Conservation (phyloP, 108 stramenopile genomes). For the Cyclostephanos invisitatus region DNA sequence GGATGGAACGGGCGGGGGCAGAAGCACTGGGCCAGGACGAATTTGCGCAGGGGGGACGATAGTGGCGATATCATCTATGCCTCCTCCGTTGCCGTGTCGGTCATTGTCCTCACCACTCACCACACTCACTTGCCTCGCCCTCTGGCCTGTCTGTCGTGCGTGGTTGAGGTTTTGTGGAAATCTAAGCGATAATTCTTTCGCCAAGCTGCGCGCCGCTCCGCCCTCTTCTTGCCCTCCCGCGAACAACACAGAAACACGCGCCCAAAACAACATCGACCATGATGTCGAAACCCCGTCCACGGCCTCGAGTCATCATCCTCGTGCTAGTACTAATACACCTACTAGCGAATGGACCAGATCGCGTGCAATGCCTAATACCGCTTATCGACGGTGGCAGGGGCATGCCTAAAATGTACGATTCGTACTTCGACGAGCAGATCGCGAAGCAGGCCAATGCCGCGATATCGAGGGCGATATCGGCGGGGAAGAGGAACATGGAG, state of each 20-base stretch:
- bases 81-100: too few species aligned
- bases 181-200: too few species aligned
- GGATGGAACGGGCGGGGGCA: not conserved
- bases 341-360: not conserved
- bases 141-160: too few species aligned
- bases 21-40: not conserved
- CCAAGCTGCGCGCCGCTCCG: too few species aligned
- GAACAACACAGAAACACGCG: too few species aligned
- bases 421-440: constrained; percentile 81
- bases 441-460: constrained; percentile 69
- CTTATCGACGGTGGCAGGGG: constrained; percentile 75
- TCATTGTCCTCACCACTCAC: too few species aligned
- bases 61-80: not conserved
- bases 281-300: not conserved
- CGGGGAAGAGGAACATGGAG: constrained; percentile 76
- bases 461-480: constrained; percentile 63
- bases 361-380: constrained; percentile 51
- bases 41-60: not conserved
- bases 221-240: too few species aligned
- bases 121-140: too few species aligned
- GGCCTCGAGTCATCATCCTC: not conserved
- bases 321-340: not conserved
- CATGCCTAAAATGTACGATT: constrained; percentile 73
- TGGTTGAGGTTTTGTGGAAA: too few species aligned
- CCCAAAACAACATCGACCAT: not conserved